Evolutionary conservation across 352 stramenopile genomes (phyloP).

Genomic region (Globisporangium paddicum): DNA sequence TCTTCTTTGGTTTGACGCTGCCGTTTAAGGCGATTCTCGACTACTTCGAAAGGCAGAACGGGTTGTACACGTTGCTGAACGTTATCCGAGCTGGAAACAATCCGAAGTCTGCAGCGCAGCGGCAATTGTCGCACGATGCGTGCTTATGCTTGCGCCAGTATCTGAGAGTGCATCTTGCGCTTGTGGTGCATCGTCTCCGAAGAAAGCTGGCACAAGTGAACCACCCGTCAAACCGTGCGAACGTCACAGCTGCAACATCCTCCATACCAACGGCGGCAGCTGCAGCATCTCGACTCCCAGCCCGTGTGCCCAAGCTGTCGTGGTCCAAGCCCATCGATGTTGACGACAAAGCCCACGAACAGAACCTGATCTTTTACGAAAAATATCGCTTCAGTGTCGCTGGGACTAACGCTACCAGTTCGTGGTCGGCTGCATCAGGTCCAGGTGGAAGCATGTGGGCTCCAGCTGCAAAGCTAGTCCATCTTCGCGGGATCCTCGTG

Average conservation of each 20-base stretch:
- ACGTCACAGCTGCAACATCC: slow-evolving; percentile 16
- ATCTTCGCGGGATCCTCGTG: slow-evolving; percentile 71
- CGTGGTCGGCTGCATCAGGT: slow-evolving; percentile 53
- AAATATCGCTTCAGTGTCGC: slow-evolving; percentile 76
- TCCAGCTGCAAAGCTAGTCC: slow-evolving; percentile 63
- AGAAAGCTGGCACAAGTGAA: slow-evolving; percentile 59
- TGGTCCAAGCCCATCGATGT: slow-evolving; percentile 76
- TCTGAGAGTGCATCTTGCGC: slow-evolving; percentile 71
- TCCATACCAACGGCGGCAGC: slow-evolving; percentile 50
- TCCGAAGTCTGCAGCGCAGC: slow-evolving; percentile 68
- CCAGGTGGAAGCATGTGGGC: slow-evolving; percentile 63
- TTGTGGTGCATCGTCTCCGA: slow-evolving; percentile 64
- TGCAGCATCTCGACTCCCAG: slow-evolving; percentile 50
- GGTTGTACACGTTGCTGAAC: slow-evolving; percentile 79
- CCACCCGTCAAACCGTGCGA: slow-evolving; percentile 43
- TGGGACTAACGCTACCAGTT: slow-evolving; percentile 30
- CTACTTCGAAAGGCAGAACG: slow-evolving; percentile 82
- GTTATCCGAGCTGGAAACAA: slow-evolving; percentile 79
- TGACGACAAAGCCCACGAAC: slow-evolving; percentile 81
- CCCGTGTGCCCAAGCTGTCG: slow-evolving; percentile 66
- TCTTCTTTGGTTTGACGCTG: slow-evolving; percentile 81
- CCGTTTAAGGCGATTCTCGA: slow-evolving; percentile 79
- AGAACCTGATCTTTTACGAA: slow-evolving; percentile 81
- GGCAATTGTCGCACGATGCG: slow-evolving; percentile 78
- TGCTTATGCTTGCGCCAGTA: slow-evolving; percentile 84